Conservation (phyloP, 805 yeast genomes). For the Vanderwaltozyma yarrowii region DNA sequence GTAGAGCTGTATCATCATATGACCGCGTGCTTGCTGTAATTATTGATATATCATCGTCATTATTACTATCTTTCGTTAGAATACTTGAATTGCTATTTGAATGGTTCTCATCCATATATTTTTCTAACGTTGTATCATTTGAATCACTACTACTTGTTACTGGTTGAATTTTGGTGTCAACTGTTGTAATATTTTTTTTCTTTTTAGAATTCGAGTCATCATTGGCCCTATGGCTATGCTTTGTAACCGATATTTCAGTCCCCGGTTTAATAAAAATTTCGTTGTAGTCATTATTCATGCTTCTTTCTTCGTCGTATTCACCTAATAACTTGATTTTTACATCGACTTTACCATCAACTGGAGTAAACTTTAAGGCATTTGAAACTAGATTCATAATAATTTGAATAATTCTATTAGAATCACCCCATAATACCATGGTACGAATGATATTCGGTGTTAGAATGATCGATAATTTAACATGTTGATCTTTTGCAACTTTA, state of each 20-base stretch:
- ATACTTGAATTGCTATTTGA: conserved; percentile 23
- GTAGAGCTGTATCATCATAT: conserved; percentile 36
- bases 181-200: too few species aligned
- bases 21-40: conserved; percentile 26
- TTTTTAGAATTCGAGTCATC: too few species aligned
- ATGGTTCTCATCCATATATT: conserved; percentile 36
- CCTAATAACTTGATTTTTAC: conserved; percentile 55
- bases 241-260: conserved; percentile 10
- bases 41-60: conserved; percentile 5
- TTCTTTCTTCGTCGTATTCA: conserved; percentile 50
- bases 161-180: too few species aligned
- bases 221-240: too few species aligned
- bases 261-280: conserved; percentile 36
- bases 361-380: conserved; percentile 86
- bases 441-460: conserved; percentile 52
- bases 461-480: conserved; percentile 53
- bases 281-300: conserved; percentile 32
- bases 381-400: conserved; percentile 88
- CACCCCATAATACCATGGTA: conserved; percentile 68
- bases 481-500: conserved; percentile 66
- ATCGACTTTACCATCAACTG: conserved; percentile 74
- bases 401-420: conserved; percentile 82
- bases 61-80: not conserved
- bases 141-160: too few species aligned
- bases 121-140: too few species aligned